Evolutionary conservation across 371 early-diverging fungal species (phyloP).

Genomic region (Mortierella sp.): DNA sequence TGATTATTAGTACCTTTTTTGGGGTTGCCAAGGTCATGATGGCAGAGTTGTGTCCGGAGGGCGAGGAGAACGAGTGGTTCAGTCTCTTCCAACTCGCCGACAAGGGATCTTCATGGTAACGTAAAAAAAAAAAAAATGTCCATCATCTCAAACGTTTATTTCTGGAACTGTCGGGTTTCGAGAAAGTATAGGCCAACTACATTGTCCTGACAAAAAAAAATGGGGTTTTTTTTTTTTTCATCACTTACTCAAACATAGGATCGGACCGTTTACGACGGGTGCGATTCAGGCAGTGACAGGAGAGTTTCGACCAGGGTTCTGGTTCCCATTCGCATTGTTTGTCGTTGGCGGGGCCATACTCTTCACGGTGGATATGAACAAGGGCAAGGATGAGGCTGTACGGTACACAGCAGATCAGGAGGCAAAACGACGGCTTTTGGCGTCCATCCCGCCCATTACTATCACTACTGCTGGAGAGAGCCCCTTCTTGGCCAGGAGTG

Average conservation of each 20-base stretch:
- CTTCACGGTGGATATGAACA: slow-evolving; percentile 66
- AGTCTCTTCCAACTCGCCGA: slow-evolving; percentile 73
- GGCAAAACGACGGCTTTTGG: slow-evolving; percentile 4
- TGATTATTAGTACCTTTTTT: slow-evolving; percentile 72
- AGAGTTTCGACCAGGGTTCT: slow-evolving; percentile 69
- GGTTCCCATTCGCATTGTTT: slow-evolving; percentile 67
- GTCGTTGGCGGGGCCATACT: slow-evolving; percentile 60
- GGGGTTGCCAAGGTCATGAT: slow-evolving; percentile 72
- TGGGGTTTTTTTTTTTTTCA: neutral
- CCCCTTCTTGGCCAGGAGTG: neutral
- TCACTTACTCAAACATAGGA: slow-evolving; percentile 39
- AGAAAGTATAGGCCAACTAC: too few relatives aligned
- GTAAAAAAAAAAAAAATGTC: too few relatives aligned
- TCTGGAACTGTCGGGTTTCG: neutral
- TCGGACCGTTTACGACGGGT: slow-evolving; percentile 72
- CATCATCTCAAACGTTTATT: neutral
- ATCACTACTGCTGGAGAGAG: slow-evolving; percentile 23
- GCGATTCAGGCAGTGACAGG: slow-evolving; percentile 66
- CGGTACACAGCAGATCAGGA: slow-evolving; percentile 15
- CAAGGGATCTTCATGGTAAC: slow-evolving; percentile 68
- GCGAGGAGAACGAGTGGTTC: slow-evolving; percentile 73
- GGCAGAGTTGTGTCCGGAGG: slow-evolving; percentile 69
- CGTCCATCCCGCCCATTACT: slow-evolving; percentile 34
- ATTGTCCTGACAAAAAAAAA: neutral
- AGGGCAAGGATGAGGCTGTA: slow-evolving; percentile 63